A percentile compares a stretch with the other conserved stretches of the same genome.
Conservation (phyloP, 1,139 yeast species). For the Debaryomycetaceae sp. region DNA sequence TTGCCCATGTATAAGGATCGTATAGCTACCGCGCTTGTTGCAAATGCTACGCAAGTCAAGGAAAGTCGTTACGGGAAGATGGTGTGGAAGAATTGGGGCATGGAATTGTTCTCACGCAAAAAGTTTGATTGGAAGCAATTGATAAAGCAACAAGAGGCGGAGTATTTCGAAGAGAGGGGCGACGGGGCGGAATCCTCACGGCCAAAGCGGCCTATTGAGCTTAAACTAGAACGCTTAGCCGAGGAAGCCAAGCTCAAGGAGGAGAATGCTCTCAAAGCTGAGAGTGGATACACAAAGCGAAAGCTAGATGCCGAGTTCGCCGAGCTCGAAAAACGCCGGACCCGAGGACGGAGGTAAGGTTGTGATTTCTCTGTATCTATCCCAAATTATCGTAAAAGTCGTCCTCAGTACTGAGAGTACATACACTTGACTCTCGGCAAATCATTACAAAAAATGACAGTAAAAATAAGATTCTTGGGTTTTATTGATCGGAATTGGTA, state of each 20-base stretch:
- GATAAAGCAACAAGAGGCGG: constrained; percentile 62
- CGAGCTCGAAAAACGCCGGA: constrained; percentile 2
- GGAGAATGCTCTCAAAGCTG: constrained; percentile 10
- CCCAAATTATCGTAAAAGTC: too few relatives aligned
- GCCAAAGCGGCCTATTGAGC: constrained; percentile 30
- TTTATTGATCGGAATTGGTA: too few relatives aligned
- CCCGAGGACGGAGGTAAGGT: constrained; percentile 5
- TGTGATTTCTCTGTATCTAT: too few relatives aligned
- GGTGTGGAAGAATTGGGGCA: constrained; percentile 93
- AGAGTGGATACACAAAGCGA: constrained; percentile 9
- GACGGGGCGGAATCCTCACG: constrained; percentile 9
- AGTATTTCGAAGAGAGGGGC: constrained; percentile 21
- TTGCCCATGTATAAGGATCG: constrained; percentile 82
- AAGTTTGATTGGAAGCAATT: constrained; percentile 74
- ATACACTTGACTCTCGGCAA: too few relatives aligned
- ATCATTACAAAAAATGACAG: too few relatives aligned
- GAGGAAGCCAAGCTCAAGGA: constrained; percentile 21
- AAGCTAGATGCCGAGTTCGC: constrained; percentile 7
- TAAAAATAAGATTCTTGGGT: too few relatives aligned
- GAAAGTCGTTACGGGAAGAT: constrained; percentile 78
- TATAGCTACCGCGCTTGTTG: constrained; percentile 57
- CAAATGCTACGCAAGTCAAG: constrained; percentile 60
- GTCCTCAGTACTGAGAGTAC: too few relatives aligned
- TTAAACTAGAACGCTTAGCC: constrained; percentile 31
- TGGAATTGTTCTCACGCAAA: constrained; percentile 67